A percentile compares a stretch with the other conserved stretches of the same genome.
Conservation (phyloP, 2,329 filamentous ascomycete species). For the Ustilaginoidea virens region DNA sequence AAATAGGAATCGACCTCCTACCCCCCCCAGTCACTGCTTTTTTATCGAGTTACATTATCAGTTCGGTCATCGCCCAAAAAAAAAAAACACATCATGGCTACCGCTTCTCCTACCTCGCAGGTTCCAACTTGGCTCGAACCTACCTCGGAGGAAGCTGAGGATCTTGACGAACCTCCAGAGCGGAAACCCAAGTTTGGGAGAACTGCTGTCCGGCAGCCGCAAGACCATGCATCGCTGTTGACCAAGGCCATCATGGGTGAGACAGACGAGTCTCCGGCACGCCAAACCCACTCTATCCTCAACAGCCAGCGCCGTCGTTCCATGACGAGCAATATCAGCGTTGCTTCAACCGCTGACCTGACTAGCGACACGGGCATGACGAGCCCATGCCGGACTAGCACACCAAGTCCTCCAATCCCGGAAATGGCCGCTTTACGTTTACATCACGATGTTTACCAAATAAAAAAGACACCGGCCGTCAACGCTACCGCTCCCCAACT, state of each 20-base stretch:
- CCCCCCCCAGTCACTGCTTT: too few species aligned
- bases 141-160: conserved; percentile 49
- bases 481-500: conserved; percentile 8
- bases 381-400: conserved; percentile 74
- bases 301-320: conserved; percentile 38
- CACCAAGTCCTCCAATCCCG: conserved; percentile 73
- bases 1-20: too few species aligned
- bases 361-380: conserved; percentile 91
- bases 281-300: conserved; percentile 20
- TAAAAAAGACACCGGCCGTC: conserved; percentile 12
- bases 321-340: conserved; percentile 65
- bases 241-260: conserved; percentile 66
- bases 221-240: conserved; percentile 62
- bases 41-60: too few species aligned
- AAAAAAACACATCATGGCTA: conserved; percentile 13
- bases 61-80: too few species aligned
- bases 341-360: conserved; percentile 73
- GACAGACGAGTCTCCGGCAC: conserved; percentile 39
- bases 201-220: conserved; percentile 30
- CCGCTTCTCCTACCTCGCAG: conserved; percentile 10
- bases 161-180: conserved; percentile 84
- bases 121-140: conserved; percentile 18
- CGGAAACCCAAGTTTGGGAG: conserved; percentile 27
- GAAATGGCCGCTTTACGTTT: conserved; percentile 33
- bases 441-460: conserved; percentile 14